A percentile compares a stretch with the other conserved stretches of the same genome.
Evolutionary conservation across 2,329 filamentous ascomycete genomes (phyloP).

Genomic region (Scolecobasidium constrictum): DNA sequence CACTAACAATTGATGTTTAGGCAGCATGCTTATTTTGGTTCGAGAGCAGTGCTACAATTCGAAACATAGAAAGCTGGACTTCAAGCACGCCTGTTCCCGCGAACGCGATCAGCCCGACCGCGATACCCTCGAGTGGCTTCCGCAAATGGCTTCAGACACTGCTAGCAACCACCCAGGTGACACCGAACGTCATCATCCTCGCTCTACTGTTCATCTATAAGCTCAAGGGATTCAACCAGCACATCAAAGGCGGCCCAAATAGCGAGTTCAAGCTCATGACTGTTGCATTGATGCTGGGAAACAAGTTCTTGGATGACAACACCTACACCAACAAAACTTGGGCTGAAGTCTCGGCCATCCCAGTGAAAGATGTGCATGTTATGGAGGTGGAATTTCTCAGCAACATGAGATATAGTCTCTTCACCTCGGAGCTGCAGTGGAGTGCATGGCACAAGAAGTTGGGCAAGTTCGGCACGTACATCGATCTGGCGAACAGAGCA

Average conservation of each 20-base stretch:
- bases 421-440: constrained; percentile 82
- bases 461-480: constrained; percentile 72
- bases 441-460: constrained; percentile 75
- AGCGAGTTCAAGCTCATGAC: constrained; percentile 91
- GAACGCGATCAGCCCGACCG: constrained; percentile 47
- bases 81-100: constrained; percentile 27
- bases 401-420: constrained; percentile 92
- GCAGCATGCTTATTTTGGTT: constrained; percentile 98
- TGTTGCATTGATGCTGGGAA: constrained; percentile 92
- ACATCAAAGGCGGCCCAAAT: constrained; percentile 79
- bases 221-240: constrained; percentile 79
- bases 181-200: constrained; percentile 85
- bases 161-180: constrained; percentile 87
- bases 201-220: constrained; percentile 89
- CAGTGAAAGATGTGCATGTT: constrained; percentile 89
- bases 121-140: constrained; percentile 68
- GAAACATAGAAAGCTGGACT: constrained; percentile 52
- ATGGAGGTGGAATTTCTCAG: constrained; percentile 99
- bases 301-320: constrained; percentile 98
- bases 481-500: constrained; percentile 54
- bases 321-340: constrained; percentile 99
- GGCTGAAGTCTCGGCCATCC: constrained; percentile 93
- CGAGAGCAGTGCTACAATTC: constrained; percentile 70
- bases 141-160: constrained; percentile 90
- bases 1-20: constrained; percentile 40